Evolutionary conservation across 2,329 filamentous ascomycete species (phyloP).

Genomic region (Aspergillus niger): DNA sequence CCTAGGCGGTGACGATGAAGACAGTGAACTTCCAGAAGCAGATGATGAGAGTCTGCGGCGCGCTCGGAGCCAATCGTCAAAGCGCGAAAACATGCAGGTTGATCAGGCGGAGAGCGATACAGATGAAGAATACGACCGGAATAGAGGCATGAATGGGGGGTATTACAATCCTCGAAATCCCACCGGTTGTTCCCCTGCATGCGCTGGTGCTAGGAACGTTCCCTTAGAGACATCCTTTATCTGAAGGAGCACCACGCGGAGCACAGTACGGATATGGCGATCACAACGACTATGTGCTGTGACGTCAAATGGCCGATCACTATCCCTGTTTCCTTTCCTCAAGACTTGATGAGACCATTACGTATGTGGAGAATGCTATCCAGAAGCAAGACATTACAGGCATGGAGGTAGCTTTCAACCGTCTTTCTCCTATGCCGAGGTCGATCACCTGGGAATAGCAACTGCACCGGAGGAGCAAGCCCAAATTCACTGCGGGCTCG

Average conservation of each 20-base stretch:
- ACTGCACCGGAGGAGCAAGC: too few relatives aligned
- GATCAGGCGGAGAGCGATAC: slow-evolving; percentile 68
- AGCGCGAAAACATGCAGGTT: slow-evolving; percentile 1
- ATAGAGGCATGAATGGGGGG: slow-evolving; percentile 37
- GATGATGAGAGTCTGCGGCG: slow-evolving; percentile 12
- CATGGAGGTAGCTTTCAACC: too few relatives aligned
- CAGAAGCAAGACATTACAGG: too few relatives aligned
- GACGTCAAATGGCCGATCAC: not conserved
- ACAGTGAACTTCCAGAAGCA: slow-evolving; percentile 32
- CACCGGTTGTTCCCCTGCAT: slow-evolving; percentile 51
- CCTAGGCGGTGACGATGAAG: slow-evolving; percentile 46
- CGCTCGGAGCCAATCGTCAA: slow-evolving; percentile 6
- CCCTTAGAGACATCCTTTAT: not conserved
- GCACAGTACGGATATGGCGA: not conserved
- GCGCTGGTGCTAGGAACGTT: slow-evolving; percentile 26
- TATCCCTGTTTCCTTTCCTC: not conserved
- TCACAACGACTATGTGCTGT: not conserved
- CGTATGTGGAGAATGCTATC: too few relatives aligned
- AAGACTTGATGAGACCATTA: not conserved
- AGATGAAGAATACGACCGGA: slow-evolving; percentile 63
- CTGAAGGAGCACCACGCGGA: not conserved
- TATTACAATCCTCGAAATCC: slow-evolving; percentile 57
- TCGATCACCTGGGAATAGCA: not conserved
- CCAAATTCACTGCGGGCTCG: not conserved
- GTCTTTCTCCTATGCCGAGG: not conserved